Percentiles rank a stretch among this genome's conserved stretches.
Evolutionary conservation across 352 stramenopile species (phyloP).

Genomic region (Thalassiosira mediterranea): DNA sequence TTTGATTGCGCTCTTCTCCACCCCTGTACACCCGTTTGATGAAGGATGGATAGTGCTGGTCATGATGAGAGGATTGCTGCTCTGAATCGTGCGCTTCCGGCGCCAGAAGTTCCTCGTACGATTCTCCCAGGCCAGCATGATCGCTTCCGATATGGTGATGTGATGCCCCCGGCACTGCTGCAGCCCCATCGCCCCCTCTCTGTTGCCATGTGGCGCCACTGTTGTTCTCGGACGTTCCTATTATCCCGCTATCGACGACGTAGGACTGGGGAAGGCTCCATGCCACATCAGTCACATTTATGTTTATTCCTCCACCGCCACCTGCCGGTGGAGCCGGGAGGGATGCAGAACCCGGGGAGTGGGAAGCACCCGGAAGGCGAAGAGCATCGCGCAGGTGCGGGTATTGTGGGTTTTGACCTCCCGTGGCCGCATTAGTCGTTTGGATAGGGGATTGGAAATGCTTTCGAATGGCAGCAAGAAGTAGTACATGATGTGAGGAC

Average conservation of each 20-base stretch:
- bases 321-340: constrained; percentile 38
- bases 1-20: constrained; percentile 3
- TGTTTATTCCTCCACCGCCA: constrained; percentile 60
- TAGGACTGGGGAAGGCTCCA: constrained; percentile 75
- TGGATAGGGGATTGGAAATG: constrained; percentile 50
- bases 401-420: constrained; percentile 48
- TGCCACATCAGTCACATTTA: constrained; percentile 74
- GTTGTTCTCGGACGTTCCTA: constrained; percentile 9
- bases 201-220: constrained; percentile 1
- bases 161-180: not conserved
- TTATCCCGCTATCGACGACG: constrained; percentile 32
- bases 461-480: constrained; percentile 28
- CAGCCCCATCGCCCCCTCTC: constrained; percentile 25
- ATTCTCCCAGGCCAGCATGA: constrained; percentile 32
- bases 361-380: constrained; percentile 19
- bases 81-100: constrained; percentile 27
- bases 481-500: constrained; percentile 14
- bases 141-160: constrained; percentile 16
- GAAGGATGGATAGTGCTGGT: constrained; percentile 50
- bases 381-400: constrained; percentile 48
- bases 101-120: constrained; percentile 27
- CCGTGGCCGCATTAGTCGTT: constrained; percentile 13
- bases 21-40: constrained; percentile 37
- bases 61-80: constrained; percentile 28
- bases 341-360: constrained; percentile 10